These are phyloP conservation scores for Phaffia australis DNA, from an alignment of 768 basidiomycete genomes.

Conservation along the genomic window DNA sequence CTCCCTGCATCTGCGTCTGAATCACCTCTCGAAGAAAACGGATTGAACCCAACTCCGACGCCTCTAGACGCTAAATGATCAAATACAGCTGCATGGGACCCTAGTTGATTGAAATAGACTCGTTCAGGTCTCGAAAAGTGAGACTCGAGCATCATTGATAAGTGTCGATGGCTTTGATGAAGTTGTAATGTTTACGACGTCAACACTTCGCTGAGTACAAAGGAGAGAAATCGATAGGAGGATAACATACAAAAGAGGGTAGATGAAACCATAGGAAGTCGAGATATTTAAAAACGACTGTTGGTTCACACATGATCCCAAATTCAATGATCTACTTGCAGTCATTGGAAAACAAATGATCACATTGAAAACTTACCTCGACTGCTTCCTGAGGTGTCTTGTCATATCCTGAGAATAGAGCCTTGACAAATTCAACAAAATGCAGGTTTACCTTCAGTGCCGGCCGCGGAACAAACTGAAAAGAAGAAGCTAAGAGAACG, in stretches of 20 bases:
- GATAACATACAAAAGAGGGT: conserved; percentile 38
- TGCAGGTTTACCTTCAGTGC: no score
- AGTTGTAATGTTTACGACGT: no score
- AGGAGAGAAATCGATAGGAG: not conserved
- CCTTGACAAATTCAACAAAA: no score
- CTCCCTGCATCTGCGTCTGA: no score
- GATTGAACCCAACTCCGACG: no score
- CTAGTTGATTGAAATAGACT: conserved; percentile 40
- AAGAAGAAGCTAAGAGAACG: not conserved
- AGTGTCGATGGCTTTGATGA: conserved; percentile 38
- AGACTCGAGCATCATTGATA: conserved; percentile 42
- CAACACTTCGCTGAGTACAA: no score
- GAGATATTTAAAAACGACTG: not conserved
- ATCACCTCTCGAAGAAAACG: no score
- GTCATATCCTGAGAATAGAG: conserved; percentile 38
- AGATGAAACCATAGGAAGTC: conserved; percentile 38
- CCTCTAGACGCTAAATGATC: conserved; percentile 40
- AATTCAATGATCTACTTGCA: no score
- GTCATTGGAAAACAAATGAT: not conserved
- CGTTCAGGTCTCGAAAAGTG: conserved; percentile 36
- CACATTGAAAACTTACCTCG: conserved; percentile 28
- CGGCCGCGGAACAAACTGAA: not conserved
- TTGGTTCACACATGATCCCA: not conserved
- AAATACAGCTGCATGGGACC: conserved; percentile 37
- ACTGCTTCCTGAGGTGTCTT: conserved; percentile 39